Conservation (phyloP, 139 green algal genomes). For the Pleodorina starrii region DNA sequence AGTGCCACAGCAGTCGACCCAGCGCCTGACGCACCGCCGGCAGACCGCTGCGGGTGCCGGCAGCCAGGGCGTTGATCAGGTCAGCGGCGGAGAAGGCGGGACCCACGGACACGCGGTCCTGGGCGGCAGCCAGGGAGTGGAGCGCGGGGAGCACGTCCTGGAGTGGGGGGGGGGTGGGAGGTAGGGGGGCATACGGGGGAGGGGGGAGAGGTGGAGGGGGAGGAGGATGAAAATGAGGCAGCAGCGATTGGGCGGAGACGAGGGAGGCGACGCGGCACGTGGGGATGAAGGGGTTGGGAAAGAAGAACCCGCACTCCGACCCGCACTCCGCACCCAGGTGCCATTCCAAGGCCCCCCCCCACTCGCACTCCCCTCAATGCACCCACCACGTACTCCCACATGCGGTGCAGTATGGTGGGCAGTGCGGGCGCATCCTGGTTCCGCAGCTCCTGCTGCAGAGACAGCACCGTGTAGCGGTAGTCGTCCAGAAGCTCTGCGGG, state of each 20-base stretch:
- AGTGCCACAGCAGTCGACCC: conserved; percentile 89
- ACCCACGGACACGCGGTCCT: not conserved
- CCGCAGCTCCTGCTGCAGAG: conserved; percentile 78
- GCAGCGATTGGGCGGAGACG: too few species aligned
- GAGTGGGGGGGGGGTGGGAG: not conserved
- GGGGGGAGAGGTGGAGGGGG: too few species aligned
- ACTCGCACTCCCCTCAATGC: too few species aligned
- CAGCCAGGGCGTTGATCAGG: conserved; percentile 75
- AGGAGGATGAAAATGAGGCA: too few species aligned
- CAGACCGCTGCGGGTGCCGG: conserved; percentile 66
- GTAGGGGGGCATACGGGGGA: not conserved
- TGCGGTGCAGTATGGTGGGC: conserved; percentile 71
- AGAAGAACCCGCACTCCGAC: too few species aligned
- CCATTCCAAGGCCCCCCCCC: too few species aligned
- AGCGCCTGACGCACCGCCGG: conserved; percentile 81
- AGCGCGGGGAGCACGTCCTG: conserved; percentile 82
- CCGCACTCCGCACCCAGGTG: too few species aligned
- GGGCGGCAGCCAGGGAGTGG: conserved; percentile 67
- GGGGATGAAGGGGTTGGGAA: too few species aligned
- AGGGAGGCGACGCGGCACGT: too few species aligned
- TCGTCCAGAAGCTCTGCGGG: conserved; percentile 86
- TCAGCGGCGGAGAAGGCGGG: conserved; percentile 52
- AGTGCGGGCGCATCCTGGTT: conserved; percentile 59
- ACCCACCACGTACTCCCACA: conserved; percentile 75
- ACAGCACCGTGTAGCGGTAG: conserved; percentile 80